A percentile compares a stretch with the other conserved stretches of the same genome.
Evolutionary conservation across 306 rosid species (phyloP).

Genomic region (Glycine tomentella): DNA sequence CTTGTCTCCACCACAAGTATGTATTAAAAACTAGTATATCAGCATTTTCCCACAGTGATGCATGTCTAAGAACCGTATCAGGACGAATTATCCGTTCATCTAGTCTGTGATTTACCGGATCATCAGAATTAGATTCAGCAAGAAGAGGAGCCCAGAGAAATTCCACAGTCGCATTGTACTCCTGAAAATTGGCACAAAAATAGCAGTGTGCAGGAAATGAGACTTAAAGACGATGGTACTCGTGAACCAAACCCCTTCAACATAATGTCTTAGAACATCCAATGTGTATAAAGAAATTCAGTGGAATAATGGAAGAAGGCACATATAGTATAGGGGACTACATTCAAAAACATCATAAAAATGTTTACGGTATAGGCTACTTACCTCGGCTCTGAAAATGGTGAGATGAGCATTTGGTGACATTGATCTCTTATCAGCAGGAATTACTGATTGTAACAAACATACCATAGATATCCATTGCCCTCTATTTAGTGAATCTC

Average conservation of each 20-base stretch:
- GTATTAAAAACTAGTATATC: slow-evolving; percentile 92
- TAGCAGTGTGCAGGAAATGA: slow-evolving; percentile 10
- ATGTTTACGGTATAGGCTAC: not conserved
- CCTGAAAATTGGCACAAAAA: slow-evolving; percentile 61
- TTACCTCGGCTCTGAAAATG: slow-evolving; percentile 90
- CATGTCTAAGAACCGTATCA: slow-evolving; percentile 85
- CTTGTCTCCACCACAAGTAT: slow-evolving; percentile 99
- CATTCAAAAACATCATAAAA: not conserved
- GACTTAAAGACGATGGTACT: slow-evolving; percentile 19
- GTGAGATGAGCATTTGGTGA: slow-evolving; percentile 94
- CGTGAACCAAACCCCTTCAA: slow-evolving; percentile 18
- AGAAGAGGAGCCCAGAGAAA: slow-evolving; percentile 99
- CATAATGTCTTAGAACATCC: slow-evolving; percentile 14
- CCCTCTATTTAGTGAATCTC: slow-evolving; percentile 96
- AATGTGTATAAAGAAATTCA: not conserved
- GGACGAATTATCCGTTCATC: slow-evolving; percentile 92
- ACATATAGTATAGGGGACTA: not conserved
- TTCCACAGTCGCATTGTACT: slow-evolving; percentile 94
- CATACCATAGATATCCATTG: slow-evolving; percentile 99
- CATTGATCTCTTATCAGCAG: slow-evolving; percentile 84
- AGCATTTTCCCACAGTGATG: slow-evolving; percentile 85
- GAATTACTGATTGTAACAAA: slow-evolving; percentile 87
- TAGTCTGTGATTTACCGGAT: slow-evolving; percentile 91
- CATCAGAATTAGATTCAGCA: slow-evolving; percentile 95
- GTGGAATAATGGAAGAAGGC: not conserved